phyloP scores from a whole-genome alignment of 768 basidiomycete species.

The Hericium alpestre region DNA sequence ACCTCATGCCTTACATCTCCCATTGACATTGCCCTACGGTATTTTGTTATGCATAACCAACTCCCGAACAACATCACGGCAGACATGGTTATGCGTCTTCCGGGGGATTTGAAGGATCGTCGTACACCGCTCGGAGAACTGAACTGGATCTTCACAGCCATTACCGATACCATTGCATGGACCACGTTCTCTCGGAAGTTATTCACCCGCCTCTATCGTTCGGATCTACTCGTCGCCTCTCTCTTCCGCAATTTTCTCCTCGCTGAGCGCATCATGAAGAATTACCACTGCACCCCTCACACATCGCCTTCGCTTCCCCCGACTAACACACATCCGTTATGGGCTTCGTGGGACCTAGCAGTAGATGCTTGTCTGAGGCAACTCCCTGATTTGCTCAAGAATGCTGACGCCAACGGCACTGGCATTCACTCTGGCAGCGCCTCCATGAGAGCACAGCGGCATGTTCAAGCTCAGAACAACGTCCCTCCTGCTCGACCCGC shows the following conservation, averaged over 20 bases:
- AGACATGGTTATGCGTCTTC: conserved; percentile 90
- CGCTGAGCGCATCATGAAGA: conserved; percentile 96
- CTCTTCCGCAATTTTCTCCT: conserved; percentile 95
- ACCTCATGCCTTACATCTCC: conserved; percentile 96
- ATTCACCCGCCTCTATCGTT: conserved; percentile 89
- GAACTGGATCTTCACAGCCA: conserved; percentile 99
- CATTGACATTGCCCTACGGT: conserved; percentile 93
- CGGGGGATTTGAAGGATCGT: conserved; percentile 93
- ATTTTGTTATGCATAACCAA: conserved; percentile 84
- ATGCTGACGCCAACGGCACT: conserved; percentile 15
- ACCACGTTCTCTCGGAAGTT: conserved; percentile 89
- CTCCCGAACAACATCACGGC: conserved; percentile 70
- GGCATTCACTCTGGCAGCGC: conserved; percentile 14
- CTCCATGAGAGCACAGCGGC: conserved; percentile 17
- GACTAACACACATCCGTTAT: conserved; percentile 93
- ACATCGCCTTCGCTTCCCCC: conserved; percentile 85
- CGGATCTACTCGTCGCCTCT: conserved; percentile 91
- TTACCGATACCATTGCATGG: conserved; percentile 99
- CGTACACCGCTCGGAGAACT: conserved; percentile 94
- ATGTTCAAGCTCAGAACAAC: conserved; percentile 10
- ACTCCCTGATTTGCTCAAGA: conserved; percentile 68
- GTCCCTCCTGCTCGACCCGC: background rate
- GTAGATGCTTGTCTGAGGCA: conserved; percentile 91
- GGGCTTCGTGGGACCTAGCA: conserved; percentile 97
- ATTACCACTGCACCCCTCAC: conserved; percentile 93